These are phyloP conservation scores for Alnus glutinosa DNA, from an alignment of 306 rosid genomes.

Conservation along the genomic window DNA sequence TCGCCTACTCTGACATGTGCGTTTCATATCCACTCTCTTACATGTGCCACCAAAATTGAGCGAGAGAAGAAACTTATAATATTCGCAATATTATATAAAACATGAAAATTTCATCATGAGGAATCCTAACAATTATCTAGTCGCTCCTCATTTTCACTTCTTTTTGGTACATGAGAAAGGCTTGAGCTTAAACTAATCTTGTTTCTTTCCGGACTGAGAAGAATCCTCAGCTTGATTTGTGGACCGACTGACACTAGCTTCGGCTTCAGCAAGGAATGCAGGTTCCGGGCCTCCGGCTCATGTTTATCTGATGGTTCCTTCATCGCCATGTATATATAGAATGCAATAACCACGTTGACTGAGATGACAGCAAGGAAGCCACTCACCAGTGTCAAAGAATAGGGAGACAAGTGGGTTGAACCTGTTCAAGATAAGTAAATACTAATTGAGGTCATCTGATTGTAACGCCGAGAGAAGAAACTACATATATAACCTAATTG, in stretches of 20 bases:
- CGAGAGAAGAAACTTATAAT: no score
- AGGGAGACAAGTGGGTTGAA: slow-evolving; percentile 55
- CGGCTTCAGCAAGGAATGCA: slow-evolving; percentile 71
- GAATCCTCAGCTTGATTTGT: slow-evolving; percentile 42
- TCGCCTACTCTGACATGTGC: no score
- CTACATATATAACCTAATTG: slow-evolving; percentile 8
- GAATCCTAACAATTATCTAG: background rate
- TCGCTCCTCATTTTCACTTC: background rate
- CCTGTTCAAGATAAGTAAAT: slow-evolving; percentile 43
- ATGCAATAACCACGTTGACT: slow-evolving; percentile 73
- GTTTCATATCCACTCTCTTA: no score
- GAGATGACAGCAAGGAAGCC: slow-evolving; percentile 93
- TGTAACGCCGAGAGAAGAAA: background rate
- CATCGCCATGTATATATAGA: slow-evolving; percentile 85
- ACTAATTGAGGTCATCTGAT: background rate
- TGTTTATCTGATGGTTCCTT: slow-evolving; percentile 76
- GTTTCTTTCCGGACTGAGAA: slow-evolving; percentile 54
- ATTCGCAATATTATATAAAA: no score
- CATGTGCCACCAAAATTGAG: no score
- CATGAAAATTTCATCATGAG: background rate
- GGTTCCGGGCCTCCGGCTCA: slow-evolving; percentile 85
- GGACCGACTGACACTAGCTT: slow-evolving; percentile 67
- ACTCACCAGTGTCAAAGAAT: slow-evolving; percentile 72
- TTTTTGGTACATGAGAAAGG: slow-evolving; percentile 17
- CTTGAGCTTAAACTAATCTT: slow-evolving; percentile 45